Base-by-base conservation (phyloP, 768 basidiomycete species). In the Lentinula sp. region DNA sequence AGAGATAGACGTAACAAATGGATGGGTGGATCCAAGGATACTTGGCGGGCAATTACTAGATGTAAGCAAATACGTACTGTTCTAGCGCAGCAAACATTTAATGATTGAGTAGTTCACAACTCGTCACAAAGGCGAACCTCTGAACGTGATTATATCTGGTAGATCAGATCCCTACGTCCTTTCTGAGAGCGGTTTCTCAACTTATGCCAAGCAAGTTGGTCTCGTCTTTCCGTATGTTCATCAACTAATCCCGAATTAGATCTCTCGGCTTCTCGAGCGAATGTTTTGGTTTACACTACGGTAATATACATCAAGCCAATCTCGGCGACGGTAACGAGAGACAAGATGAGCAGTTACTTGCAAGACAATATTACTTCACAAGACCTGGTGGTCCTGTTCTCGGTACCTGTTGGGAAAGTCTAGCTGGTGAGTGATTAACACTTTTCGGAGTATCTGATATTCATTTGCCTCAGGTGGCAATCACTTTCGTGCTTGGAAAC, bases 351-450 rank as follows among this genome's bases (percentile, higher is more conserved):
- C 80, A 85, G 63, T 82, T 85, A 68, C 81, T 94, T 51, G 87
- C 85, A 23, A 83, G 93, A 23, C 92, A 95, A 65, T 77, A 86
- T 63, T 93, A 91, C 72, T 82, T 83, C 65, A 54, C 21, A 21
- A 39, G 53, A 37, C 53, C 53, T n/a, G 39, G 23, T 21, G 55
- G 53, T 18, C 80, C 91, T 4, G 73, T 86, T 39, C 86, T 84
- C 80, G 93, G 93, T 31, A 91, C 91, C 0, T 95, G 93, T 71
- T 92, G 93, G 89, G 92, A 95, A 77, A 91, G 85, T 66, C 71
- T 94, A 23, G 79, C 85, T 64, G 87, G 87, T 79, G 54, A 57
- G 71, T 63, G 34, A 21, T 32, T 18, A 16, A 4, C 7, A 35
- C 18, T 42, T 2, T 9, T 21, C 49, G 28, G 9, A 4, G 7